These are phyloP conservation scores for Vigna reflexopilosa DNA, from an alignment of 306 rosid genomes.

Conservation along the genomic window DNA sequence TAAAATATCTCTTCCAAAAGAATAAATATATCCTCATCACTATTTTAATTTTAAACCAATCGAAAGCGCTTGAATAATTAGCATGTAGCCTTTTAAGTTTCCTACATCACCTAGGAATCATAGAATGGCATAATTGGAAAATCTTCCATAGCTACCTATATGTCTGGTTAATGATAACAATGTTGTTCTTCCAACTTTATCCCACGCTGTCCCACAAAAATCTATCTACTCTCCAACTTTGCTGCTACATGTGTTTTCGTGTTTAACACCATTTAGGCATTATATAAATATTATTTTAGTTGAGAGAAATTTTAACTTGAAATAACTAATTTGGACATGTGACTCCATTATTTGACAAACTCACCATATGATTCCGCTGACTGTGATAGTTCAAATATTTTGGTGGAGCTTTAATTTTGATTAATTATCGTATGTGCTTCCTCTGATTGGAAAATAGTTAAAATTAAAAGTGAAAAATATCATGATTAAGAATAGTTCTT, in stretches of 20 bases:
- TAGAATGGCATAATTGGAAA: too few species aligned
- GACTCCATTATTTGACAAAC: slow-evolving; percentile 40
- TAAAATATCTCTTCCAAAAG: too few species aligned
- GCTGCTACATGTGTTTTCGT: not conserved
- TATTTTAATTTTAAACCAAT: too few species aligned
- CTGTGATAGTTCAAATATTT: slow-evolving; percentile 12
- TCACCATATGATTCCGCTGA: slow-evolving; percentile 38
- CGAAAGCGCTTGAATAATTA: slow-evolving; percentile 32
- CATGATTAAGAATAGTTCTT: too few species aligned
- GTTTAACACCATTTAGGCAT: not conserved
- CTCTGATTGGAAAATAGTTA: too few species aligned
- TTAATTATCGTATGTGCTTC: not conserved
- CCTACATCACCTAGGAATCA: slow-evolving; percentile 55
- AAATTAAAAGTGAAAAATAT: too few species aligned
- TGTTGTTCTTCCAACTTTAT: slow-evolving; percentile 50
- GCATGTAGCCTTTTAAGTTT: slow-evolving; percentile 48
- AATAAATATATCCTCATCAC: too few species aligned
- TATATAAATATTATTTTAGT: not conserved
- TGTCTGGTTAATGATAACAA: slow-evolving; percentile 44
- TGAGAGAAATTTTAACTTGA: slow-evolving; percentile 18
- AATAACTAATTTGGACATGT: slow-evolving; percentile 37
- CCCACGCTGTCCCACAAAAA: slow-evolving; percentile 43
- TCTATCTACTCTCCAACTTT: slow-evolving; percentile 26
- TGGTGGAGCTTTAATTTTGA: slow-evolving; percentile 15
- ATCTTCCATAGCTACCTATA: too few species aligned